Evolutionary conservation across 1,284 basidiomycete species (phyloP).

Genomic region (Cryptococcus sp.): DNA sequence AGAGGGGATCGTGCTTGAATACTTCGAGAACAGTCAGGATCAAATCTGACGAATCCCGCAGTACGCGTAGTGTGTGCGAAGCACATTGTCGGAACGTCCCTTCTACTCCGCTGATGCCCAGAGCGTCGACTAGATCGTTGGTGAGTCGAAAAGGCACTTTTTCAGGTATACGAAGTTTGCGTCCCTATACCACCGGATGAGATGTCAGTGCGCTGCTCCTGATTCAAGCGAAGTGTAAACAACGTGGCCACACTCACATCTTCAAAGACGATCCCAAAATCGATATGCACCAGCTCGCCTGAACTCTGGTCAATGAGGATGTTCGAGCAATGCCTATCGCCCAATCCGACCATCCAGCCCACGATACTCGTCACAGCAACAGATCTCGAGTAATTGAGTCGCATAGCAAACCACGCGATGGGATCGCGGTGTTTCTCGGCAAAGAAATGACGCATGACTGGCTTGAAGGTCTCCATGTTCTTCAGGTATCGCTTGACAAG

Average conservation of each 20-base stretch:
- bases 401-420: conserved; percentile 89
- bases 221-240: not conserved
- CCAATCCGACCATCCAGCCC: conserved; percentile 87
- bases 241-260: conserved; percentile 60
- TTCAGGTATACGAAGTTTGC: conserved; percentile 78
- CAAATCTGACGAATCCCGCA: conserved; percentile 79
- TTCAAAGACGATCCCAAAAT: conserved; percentile 95
- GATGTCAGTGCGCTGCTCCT: conserved; percentile 2
- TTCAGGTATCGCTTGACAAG: conserved; percentile 60
- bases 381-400: conserved; percentile 85
- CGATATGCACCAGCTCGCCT: conserved; percentile 92
- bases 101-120: conserved; percentile 85
- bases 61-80: conserved; percentile 88
- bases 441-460: conserved; percentile 93
- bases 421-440: conserved; percentile 84
- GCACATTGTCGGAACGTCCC: conserved; percentile 94
- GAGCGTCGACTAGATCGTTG: conserved; percentile 87
- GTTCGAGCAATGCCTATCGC: conserved; percentile 90
- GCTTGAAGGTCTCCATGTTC: conserved; percentile 65
- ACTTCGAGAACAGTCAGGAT: conserved; percentile 95
- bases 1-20: conserved; percentile 93
- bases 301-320: conserved; percentile 81
- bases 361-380: conserved; percentile 93
- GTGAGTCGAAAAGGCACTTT: conserved; percentile 94
- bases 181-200: conserved; percentile 62